phyloP scores from a whole-genome alignment of 495 filamentous ascomycete species.

The Viridothelium virens region DNA sequence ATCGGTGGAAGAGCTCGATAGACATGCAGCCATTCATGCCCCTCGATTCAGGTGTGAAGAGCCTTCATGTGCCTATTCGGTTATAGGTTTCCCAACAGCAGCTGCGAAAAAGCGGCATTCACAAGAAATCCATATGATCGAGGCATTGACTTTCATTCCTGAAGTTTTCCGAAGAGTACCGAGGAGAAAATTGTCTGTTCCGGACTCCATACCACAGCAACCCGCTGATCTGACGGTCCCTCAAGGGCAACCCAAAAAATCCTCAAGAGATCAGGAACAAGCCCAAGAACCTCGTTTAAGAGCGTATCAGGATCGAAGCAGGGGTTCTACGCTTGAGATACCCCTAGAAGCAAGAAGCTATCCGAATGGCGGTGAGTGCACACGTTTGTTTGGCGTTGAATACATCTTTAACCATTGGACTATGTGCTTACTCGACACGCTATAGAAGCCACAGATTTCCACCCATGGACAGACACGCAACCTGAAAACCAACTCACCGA shows the following conservation, averaged over 20 bases:
- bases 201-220: not conserved
- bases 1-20: not conserved
- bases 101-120: not conserved
- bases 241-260: not conserved
- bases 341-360: not conserved
- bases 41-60: not conserved
- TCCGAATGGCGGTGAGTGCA: not conserved
- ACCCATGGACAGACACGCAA: not conserved
- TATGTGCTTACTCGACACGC: not conserved
- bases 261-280: not conserved
- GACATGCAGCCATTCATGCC: not conserved
- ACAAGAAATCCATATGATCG: not conserved
- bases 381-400: not conserved
- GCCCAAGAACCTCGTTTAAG: no score
- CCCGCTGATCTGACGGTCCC: not conserved
- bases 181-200: not conserved
- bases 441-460: not conserved
- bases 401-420: not conserved
- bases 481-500: not conserved
- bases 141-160: not conserved
- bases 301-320: not conserved
- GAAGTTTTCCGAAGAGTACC: not conserved
- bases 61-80: not conserved
- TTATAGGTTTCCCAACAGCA: not conserved
- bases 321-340: not conserved